Conservation (phyloP, 106 monocot species). For the Cymbidium sinense region DNA sequence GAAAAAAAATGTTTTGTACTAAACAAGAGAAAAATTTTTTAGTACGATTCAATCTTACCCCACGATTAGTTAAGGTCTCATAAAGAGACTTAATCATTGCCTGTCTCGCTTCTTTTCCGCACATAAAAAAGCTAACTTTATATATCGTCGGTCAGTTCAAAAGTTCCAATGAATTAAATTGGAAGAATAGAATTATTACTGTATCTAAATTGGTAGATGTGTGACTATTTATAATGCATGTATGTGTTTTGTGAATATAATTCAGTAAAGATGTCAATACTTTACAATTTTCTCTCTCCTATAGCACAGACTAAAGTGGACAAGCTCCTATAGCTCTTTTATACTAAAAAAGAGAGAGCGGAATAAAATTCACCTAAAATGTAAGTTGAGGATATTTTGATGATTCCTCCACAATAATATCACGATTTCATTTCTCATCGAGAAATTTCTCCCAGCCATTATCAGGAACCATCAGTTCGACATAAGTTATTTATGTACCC, state of each 20-base stretch:
- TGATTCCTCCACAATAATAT: constrained; percentile 58
- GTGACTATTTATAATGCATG: no score
- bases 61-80: constrained; percentile 39
- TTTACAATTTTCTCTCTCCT: no score
- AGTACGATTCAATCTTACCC: constrained; percentile 36
- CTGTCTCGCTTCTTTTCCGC: constrained; percentile 60
- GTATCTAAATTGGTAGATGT: no score
- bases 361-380: constrained; percentile 27
- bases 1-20: neutral
- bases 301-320: neutral
- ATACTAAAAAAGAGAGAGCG: neutral
- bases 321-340: neutral
- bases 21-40: neutral
- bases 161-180: neutral
- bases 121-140: constrained; percentile 87
- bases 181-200: neutral
- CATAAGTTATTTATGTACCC: constrained; percentile 67
- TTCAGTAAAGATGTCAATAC: no score
- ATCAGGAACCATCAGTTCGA: constrained; percentile 56
- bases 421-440: constrained; percentile 49
- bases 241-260: no score
- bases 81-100: constrained; percentile 43
- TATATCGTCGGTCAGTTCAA: constrained; percentile 58
- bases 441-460: constrained; percentile 51
- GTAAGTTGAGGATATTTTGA: constrained; percentile 45